These are phyloP conservation scores for Helicosporidium sp. DNA, from an alignment of 139 green algal genomes.

Conservation along the genomic window DNA sequence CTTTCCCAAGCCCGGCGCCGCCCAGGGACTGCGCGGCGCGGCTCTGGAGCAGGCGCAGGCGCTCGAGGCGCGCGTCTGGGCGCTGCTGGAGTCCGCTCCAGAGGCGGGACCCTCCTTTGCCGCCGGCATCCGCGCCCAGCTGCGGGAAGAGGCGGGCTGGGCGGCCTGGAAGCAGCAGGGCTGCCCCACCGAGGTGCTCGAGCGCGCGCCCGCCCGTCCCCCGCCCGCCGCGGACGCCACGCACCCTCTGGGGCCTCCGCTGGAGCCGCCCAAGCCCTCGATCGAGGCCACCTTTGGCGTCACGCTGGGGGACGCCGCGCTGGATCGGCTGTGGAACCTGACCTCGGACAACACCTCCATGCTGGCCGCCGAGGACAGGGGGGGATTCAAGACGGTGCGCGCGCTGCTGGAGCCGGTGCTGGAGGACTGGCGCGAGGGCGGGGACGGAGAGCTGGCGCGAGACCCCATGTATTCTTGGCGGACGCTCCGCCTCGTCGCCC, in stretches of 20 bases:
- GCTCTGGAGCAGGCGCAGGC: constrained; percentile 3
- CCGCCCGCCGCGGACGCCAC: neutral
- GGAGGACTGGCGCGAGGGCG: constrained; percentile 17
- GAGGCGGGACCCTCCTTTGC: constrained; percentile 25
- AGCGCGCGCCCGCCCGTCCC: constrained; percentile 1
- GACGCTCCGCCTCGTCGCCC: constrained; percentile 20
- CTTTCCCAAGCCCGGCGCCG: neutral
- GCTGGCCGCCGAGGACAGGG: constrained; percentile 15
- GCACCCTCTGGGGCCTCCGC: constrained; percentile 1
- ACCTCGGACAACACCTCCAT: constrained; percentile 15
- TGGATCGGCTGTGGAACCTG: constrained; percentile 32
- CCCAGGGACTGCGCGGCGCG: constrained; percentile 2
- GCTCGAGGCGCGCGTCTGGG: constrained; percentile 14
- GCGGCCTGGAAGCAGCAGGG: constrained; percentile 27
- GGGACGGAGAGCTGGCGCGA: constrained; percentile 13
- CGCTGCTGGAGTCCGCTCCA: constrained; percentile 21
- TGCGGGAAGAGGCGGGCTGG: constrained; percentile 27
- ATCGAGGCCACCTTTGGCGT: constrained; percentile 9
- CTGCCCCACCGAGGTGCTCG: constrained; percentile 7
- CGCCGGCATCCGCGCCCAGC: constrained; percentile 9
- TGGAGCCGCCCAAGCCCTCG: constrained; percentile 7
- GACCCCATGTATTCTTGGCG: constrained; percentile 22
- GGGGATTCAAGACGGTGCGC: constrained; percentile 14
- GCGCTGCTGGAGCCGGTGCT: constrained; percentile 30
- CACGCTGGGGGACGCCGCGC: constrained; percentile 13